Percentiles rank a stretch among this genome's conserved stretches.
These are phyloP conservation scores for Diaporthe helianthi DNA, from an alignment of 2,329 filamentous ascomycete genomes.

Conservation along the genomic window DNA sequence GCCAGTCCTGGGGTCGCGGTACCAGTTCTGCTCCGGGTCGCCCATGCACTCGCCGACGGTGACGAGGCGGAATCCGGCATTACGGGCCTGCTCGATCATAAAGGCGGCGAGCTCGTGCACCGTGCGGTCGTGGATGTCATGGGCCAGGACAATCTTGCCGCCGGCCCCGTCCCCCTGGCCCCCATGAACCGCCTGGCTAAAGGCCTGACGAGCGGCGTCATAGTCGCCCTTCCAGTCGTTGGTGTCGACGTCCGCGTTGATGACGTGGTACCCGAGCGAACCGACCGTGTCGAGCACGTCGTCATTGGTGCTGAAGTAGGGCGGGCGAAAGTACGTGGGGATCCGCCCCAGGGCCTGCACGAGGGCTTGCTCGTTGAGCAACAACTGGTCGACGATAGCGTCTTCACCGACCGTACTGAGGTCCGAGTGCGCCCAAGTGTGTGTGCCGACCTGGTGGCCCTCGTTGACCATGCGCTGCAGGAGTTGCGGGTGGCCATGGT, in stretches of 20 bases:
- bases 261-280: constrained; percentile 46
- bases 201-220: constrained; percentile 24
- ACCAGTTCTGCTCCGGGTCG: constrained; percentile 59
- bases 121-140: constrained; percentile 55
- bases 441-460: constrained; percentile 57
- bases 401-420: constrained; percentile 45
- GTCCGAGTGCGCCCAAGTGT: constrained; percentile 56
- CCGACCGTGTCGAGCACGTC: constrained; percentile 35
- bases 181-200: constrained; percentile 14
- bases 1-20: constrained; percentile 45
- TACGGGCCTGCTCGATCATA: constrained; percentile 50
- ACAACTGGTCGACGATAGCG: constrained; percentile 49
- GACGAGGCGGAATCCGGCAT: constrained; percentile 53
- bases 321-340: constrained; percentile 44
- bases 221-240: constrained; percentile 33
- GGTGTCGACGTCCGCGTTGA: constrained; percentile 43
- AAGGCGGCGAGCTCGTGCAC: constrained; percentile 56
- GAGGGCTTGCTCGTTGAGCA: constrained; percentile 54
- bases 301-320: constrained; percentile 26
- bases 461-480: constrained; percentile 52
- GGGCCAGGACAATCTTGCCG: constrained; percentile 42
- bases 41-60: constrained; percentile 64
- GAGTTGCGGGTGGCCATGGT: constrained; percentile 36
- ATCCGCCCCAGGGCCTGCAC: constrained; percentile 52
- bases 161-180: background rate